Percentiles rank a stretch among this genome's conserved stretches.
Conservation (phyloP, 768 basidiomycete species). For the Kwoniella botswanensis region DNA sequence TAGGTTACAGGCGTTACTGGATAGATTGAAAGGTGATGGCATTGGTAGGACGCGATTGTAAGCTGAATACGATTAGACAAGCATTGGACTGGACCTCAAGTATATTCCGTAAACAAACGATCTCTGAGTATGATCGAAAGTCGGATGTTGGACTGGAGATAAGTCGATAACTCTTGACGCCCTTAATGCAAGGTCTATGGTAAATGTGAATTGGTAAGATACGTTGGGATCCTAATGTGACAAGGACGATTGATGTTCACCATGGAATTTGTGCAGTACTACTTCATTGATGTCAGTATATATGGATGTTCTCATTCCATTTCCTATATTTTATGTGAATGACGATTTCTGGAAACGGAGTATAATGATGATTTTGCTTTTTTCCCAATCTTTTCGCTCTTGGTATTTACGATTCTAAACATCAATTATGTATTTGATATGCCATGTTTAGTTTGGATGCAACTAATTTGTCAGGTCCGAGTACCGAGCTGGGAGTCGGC, state of each 20-base stretch:
- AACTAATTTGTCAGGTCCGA: background rate
- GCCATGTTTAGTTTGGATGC: background rate
- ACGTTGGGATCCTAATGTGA: too few species aligned
- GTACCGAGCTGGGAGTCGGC: too few species aligned
- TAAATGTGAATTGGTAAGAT: too few species aligned
- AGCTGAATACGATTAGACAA: background rate
- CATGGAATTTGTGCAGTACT: too few species aligned
- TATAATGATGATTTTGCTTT: background rate
- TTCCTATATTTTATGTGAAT: background rate
- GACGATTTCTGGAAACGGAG: background rate
- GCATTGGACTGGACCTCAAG: background rate
- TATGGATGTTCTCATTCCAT: background rate
- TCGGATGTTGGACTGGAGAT: too few species aligned
- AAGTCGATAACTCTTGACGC: too few species aligned
- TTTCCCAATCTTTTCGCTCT: background rate
- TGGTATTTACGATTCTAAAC: background rate
- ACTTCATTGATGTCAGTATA: too few species aligned
- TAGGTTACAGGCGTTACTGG: slow-evolving; percentile 49
- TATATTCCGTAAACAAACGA: background rate
- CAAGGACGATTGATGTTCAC: too few species aligned
- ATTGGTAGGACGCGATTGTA: slow-evolving; percentile 1
- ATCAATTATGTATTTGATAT: background rate
- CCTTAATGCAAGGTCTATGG: too few species aligned
- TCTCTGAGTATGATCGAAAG: too few species aligned
- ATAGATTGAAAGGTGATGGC: slow-evolving; percentile 37